These are phyloP conservation scores for Lenzites betulinus DNA, from an alignment of 768 basidiomycete species.

Conservation along the genomic window DNA sequence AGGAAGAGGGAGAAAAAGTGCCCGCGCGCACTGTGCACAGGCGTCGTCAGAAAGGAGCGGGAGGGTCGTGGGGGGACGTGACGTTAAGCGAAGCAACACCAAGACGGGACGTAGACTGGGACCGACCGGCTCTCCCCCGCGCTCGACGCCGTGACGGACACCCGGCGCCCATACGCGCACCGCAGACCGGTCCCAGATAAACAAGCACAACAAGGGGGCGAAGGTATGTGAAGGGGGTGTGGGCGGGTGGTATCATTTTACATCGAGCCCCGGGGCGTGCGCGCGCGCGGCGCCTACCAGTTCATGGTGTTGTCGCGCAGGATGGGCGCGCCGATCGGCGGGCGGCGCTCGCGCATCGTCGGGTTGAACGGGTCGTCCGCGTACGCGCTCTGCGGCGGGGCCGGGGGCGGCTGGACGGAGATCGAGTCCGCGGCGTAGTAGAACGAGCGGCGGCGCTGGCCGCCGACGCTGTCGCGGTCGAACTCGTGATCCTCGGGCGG, in stretches of 20 bases:
- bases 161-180: constrained; percentile 6
- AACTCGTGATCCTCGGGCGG: constrained; percentile 72
- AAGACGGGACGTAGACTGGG: background rate
- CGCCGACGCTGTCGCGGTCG: constrained; percentile 76
- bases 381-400: background rate
- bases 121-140: background rate
- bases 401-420: constrained; percentile 40
- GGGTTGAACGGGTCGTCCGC: constrained; percentile 36
- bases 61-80: constrained; percentile 3
- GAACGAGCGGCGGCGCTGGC: constrained; percentile 73
- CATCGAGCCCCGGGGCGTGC: background rate
- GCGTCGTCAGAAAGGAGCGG: constrained; percentile 13
- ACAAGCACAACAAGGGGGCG: constrained; percentile 11
- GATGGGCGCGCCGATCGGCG: constrained; percentile 75
- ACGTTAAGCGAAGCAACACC: background rate
- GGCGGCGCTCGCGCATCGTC: constrained; percentile 58
- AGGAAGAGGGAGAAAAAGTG: background rate
- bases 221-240: background rate
- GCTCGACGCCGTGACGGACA: too few relatives aligned
- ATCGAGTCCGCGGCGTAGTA: constrained; percentile 88
- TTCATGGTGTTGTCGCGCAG: constrained; percentile 83
- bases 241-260: constrained; percentile 11
- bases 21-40: background rate
- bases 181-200: constrained; percentile 5
- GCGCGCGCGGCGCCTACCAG: constrained; percentile 48